phyloP scores from a whole-genome alignment of 2,329 filamentous ascomycete species.

The Drechslerella stenobrocha region DNA sequence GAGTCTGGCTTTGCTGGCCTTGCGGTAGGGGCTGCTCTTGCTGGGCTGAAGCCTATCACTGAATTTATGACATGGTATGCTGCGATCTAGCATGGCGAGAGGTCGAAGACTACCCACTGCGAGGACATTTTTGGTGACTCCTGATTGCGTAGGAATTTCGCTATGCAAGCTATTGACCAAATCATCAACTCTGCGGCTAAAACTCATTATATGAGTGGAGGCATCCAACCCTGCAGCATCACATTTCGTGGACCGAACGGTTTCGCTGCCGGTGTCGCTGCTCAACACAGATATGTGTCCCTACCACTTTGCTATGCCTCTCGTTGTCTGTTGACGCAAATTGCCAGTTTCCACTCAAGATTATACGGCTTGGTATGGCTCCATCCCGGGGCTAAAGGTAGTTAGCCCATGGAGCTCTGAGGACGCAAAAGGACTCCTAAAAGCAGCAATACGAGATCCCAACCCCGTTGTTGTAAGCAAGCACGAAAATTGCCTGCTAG shows the following conservation, averaged over 20 bases:
- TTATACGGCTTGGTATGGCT: conserved; percentile 98
- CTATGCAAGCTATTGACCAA: conserved; percentile 99
- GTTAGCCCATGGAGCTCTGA: conserved; percentile 94
- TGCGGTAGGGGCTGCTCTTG: conserved; percentile 89
- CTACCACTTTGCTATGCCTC: neutral
- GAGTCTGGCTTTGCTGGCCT: conserved; percentile 94
- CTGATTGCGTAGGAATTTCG: conserved; percentile 70
- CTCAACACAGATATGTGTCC: conserved; percentile 67
- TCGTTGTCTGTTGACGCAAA: conserved; percentile 7
- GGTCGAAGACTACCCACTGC: neutral
- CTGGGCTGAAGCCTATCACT: conserved; percentile 83
- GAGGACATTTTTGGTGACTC: neutral
- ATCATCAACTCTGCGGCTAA: conserved; percentile 99
- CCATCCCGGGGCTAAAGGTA: conserved; percentile 95
- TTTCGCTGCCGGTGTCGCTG: conserved; percentile 91
- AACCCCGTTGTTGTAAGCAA: conserved; percentile 77
- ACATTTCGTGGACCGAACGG: conserved; percentile 99
- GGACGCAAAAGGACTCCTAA: conserved; percentile 96
- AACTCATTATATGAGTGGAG: conserved; percentile 99
- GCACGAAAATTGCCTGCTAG: neutral
- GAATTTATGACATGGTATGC: conserved; percentile 96
- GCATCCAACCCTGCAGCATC: conserved; percentile 99
- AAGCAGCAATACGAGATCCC: conserved; percentile 96
- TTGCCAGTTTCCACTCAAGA: conserved; percentile 62
- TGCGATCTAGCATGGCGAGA: too few species aligned